Base-by-base conservation (phyloP, 2,329 filamentous ascomycete genomes). In the Lanzia echinophila region DNA sequence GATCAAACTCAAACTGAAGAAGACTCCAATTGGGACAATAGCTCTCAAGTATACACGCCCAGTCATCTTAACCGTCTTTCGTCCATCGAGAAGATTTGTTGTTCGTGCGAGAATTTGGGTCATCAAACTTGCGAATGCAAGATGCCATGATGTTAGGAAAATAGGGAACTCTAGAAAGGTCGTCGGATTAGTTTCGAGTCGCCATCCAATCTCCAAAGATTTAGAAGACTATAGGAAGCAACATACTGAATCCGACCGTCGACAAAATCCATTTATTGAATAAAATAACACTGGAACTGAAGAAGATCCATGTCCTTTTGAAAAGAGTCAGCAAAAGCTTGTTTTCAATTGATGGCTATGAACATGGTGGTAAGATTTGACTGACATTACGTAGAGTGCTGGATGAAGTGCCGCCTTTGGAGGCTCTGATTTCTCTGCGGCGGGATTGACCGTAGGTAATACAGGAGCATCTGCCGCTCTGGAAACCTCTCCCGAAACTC, bases 241-340 rank as follows among this genome's bases (percentile, higher is more conserved):
- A 70, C 84, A 77, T 79, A 89, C 86, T 81, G 77, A 96, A 96
- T 60, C 88, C 80, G 59, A 86, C 79, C 38, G 86, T 91, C 67
- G 92, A 85, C 59, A 97, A 81, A 67, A 99, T 90, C 83, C 89
- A 96, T 82, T 99, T 99, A 84, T 99, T 97, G 86, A 96, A 97
- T 58, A 99, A 79, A 70, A 99, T 99, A 69, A 97, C 90, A 65
- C 87, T 89, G 42, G 90, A 96, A 68, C 89, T 95, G 71, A 96
- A 79, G 56, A 84, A 77, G 69, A 99, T 97, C 94, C 94, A 99
- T 63, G 84, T 78, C 65, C 91, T 96, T 32, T 32, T 71, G 31
- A 33, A 19, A 45, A 19, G 28, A 33, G 55, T 63, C 53, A 62
- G 58, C 54, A 50, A 20, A 52, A 24, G n/a, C 22, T 31, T 31